A percentile compares a stretch with the other conserved stretches of the same genome.
These are phyloP conservation scores for Xylaria sp. DNA, from an alignment of 2,329 filamentous ascomycete species.

Conservation along the genomic window DNA sequence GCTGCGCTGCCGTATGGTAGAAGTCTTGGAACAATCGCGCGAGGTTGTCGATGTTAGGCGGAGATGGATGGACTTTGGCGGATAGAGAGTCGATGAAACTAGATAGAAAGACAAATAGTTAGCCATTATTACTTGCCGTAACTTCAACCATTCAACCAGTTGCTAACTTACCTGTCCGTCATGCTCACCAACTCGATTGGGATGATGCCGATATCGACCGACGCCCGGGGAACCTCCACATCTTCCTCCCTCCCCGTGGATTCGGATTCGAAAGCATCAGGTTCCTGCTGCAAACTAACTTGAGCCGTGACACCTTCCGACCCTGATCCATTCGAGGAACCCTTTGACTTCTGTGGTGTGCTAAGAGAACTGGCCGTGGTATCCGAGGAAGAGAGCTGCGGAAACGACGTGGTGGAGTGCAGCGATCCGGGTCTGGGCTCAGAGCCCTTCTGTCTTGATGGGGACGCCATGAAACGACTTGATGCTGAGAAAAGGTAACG, in stretches of 20 bases:
- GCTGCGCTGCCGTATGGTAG: slow-evolving; percentile 72
- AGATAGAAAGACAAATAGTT: slow-evolving; percentile 22
- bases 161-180: slow-evolving; percentile 65
- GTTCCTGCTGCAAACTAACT: slow-evolving; percentile 27
- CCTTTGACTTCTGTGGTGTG: slow-evolving; percentile 42
- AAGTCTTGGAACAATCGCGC: slow-evolving; percentile 92
- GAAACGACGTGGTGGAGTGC: slow-evolving; percentile 28
- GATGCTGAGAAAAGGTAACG: slow-evolving; percentile 10
- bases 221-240: slow-evolving; percentile 45
- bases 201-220: slow-evolving; percentile 77
- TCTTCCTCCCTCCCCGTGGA: slow-evolving; percentile 42
- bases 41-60: slow-evolving; percentile 75
- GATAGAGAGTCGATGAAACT: slow-evolving; percentile 89
- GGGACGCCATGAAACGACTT: slow-evolving; percentile 23
- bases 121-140: slow-evolving; percentile 3
- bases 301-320: slow-evolving; percentile 27
- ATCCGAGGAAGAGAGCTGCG: slow-evolving; percentile 24
- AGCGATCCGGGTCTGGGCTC: slow-evolving; percentile 27
- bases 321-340: slow-evolving; percentile 38
- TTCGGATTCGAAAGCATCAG: slow-evolving; percentile 47
- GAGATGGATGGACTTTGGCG: slow-evolving; percentile 78
- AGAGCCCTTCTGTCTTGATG: slow-evolving; percentile 23
- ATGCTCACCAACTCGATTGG: slow-evolving; percentile 90
- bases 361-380: slow-evolving; percentile 30
- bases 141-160: slow-evolving; percentile 8